phyloP scores from a whole-genome alignment of 768 basidiomycete genomes.

The Podaxis mareebaensis region DNA sequence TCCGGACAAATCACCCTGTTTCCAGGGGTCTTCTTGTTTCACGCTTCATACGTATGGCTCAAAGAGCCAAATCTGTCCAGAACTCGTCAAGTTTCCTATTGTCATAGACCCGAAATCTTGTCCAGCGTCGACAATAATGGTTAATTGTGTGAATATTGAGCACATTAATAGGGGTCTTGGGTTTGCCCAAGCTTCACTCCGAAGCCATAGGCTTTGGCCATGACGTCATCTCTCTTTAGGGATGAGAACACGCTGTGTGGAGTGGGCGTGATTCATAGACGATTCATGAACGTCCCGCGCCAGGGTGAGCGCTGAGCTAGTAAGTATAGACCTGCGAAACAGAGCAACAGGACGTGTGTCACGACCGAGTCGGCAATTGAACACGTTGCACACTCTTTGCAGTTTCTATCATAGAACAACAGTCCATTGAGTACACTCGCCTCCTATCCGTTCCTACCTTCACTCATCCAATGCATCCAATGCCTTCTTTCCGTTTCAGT shows the following conservation, averaged over 20 bases:
- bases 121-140: no score
- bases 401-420: not conserved
- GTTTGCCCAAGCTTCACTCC: not conserved
- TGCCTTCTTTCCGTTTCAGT: not conserved
- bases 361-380: not conserved
- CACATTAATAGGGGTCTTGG: no score
- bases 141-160: no score
- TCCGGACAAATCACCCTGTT: not conserved
- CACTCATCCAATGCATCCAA: not conserved
- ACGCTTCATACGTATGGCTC: not conserved
- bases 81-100: not conserved
- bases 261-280: not conserved
- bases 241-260: not conserved
- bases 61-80: not conserved
- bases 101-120: not conserved
- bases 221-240: not conserved
- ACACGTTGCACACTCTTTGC: constrained; percentile 4
- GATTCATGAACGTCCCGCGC: not conserved
- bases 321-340: constrained; percentile 4
- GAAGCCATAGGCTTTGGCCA: not conserved
- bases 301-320: not conserved
- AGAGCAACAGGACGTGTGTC: constrained; percentile 3
- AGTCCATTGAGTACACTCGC: not conserved
- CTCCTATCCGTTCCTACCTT: not conserved
- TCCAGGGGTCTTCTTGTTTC: not conserved